Base-by-base conservation (phyloP, 805 yeast species). In the Yamadazyma tumulicola region DNA sequence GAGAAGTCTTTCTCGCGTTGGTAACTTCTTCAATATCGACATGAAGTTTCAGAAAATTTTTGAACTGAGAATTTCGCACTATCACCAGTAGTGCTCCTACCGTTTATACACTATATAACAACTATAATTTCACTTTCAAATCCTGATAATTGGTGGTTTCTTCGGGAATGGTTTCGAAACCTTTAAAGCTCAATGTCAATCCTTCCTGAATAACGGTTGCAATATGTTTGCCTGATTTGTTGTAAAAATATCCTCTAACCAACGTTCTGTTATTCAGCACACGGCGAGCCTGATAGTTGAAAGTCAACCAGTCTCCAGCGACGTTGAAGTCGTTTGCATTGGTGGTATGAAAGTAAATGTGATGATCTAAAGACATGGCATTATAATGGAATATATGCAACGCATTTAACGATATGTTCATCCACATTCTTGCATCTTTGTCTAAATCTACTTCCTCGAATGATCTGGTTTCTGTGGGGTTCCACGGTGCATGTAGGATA, bases 331-430 rank as follows among this genome's bases (percentile, higher is more conserved):
- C 52, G 2, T 37, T 33, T 18, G 45, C 46, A 21, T 58, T 54
- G 27, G 49, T 54, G 22, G 47, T 43, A 32, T 67, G 72, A 43
- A 67, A 67, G 39, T 66, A 66, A 12, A 67, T 51, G 42, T 66
- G 71, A 47, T 67, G 72, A 44, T 66, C 72, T 19, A 67, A 46
- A 4, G 69, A 62, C 72, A 67, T 66, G 17, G 72, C 72, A 35
- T 59, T 61, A 48, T 67, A 67, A 42, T 67, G 72, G 43, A 55
- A 63, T 9, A 66, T 31, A 35, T 56, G 65, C 16, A 64, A 45
- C n/a, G 59, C 54, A 35, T 59, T 55, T 25, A 67, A 40, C 10
- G 69, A 57, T 12, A 38, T 32, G 10, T 50, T 42, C 47, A 67
- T 45, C 29, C 60, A 37, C 14, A 38, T 18, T n/a, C 53, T 39